Evolutionary conservation across 2,329 filamentous ascomycete species (phyloP), one percentile per base, ranked within the genome.

Genomic region (Ilyonectria destructans): DNA sequence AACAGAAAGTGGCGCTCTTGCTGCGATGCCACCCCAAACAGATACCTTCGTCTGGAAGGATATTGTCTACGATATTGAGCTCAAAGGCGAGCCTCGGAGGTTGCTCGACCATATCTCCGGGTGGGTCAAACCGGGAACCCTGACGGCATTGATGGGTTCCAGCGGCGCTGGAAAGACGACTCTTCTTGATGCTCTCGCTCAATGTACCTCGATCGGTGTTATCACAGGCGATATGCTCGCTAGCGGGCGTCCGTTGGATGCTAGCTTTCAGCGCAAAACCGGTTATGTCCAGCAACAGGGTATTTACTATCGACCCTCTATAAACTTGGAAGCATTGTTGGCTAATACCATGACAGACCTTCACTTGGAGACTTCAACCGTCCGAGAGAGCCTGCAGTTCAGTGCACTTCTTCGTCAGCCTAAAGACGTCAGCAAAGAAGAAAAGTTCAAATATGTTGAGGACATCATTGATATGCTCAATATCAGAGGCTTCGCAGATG

Each of bases 121-220:
- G 5, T 96, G 92, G 92, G 92, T 96, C 68, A 94, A 94, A 79
- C 93, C 93, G 1, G 93, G 93, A 49, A 95, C 92, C 12, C 82
- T 95, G 51, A 96, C 93, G 10, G 93, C 93, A 6, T 84, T 95
- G 21, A 89, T 89, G 86, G 87, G 89, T 55, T 86, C 88, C 2
- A 87, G 68, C n/a, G 77, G 77, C 35, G 77, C 77, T 15, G 77
- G 77, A 5, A 79, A 79, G 67, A 79, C 77, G n/a, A 79, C 77
- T 6, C 77, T 79, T n/a, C 67, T 79, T 19, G 75, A 79, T 58
- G 76, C 73, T 2, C 69, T 79, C 23, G 77, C 77, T 21, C 74
- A 79, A 43, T 82, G 90, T 13, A 86, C 83, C 0, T 84, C 83
- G 0, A 84, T 88, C 67, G 89, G 89, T 26, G 85, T 90, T 2